Base-by-base conservation (phyloP, 176 grass and related monocot species). In the Triticum monococcum region DNA sequence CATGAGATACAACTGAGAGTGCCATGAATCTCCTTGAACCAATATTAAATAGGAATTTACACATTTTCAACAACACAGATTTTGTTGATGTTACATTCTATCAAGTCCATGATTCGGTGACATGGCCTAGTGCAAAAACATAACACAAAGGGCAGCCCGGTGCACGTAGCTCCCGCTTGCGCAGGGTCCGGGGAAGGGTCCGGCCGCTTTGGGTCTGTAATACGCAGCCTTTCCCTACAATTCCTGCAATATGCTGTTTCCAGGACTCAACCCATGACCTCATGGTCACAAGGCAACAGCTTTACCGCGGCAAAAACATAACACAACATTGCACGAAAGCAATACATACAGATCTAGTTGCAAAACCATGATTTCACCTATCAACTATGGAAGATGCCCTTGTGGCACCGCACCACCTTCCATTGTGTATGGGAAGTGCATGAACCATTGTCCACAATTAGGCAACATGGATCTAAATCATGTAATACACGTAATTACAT, bases 1-100 rank as follows among this genome's bases (percentile, higher is more conserved):
- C 45, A 84, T 16, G 45, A 68, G 11, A 87, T 83, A 64, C 9
- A 66, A 79, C 24, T 74, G 38, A 77, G 46, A 68, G 77, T 70
- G 17, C 54, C 14, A 88, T 32, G 13, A 57, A 84, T 84, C 68
- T 75, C 68, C 68, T 75, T 28, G 25, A 75, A 80, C 50, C 59
- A 67, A 38, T 71, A 48, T 80, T 59, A 65, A 84, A 43, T 72
- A 48, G 5, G 52, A 87, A 82, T 57, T 67, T 74, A 46, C 38
- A 46, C 71, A 50, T 75, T 75, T 25, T 48, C 41, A 14, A 17
- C 13, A 30, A 50, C 46, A 43, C 40, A 17, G 43, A 23, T 16
- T 50, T 50, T 14, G 2, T 50, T 25, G 1, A 50, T 30, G 72
- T 75, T 74, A 23, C 72, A 30, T 75, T 75, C 14, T 75, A 20